Evolutionary conservation across 352 stramenopile genomes (phyloP).

Genomic region (Phytophthora ramorum): DNA sequence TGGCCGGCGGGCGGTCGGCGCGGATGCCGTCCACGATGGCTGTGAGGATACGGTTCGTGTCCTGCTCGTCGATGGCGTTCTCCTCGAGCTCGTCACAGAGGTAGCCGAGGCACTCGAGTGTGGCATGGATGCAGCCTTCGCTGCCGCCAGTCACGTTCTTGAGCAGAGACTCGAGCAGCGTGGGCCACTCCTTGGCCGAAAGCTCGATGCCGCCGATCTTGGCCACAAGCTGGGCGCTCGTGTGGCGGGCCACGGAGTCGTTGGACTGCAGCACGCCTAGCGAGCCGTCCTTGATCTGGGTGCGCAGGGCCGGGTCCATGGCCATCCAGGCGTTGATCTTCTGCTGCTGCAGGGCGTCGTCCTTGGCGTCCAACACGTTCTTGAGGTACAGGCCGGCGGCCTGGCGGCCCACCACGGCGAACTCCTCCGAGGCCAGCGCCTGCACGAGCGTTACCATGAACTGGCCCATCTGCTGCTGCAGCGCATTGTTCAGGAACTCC

Average conservation of each 20-base stretch:
- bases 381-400: constrained; percentile 87
- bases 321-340: constrained; percentile 84
- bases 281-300: constrained; percentile 82
- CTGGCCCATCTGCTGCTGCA: constrained; percentile 82
- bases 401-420: constrained; percentile 77
- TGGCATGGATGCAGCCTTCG: constrained; percentile 93
- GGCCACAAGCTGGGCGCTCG: constrained; percentile 92
- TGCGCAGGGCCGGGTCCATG: constrained; percentile 70
- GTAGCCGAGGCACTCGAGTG: constrained; percentile 87
- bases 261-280: constrained; percentile 67
- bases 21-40: constrained; percentile 97
- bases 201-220: constrained; percentile 96
- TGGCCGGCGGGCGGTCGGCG: constrained; percentile 80
- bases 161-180: constrained; percentile 92
- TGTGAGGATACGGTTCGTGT: constrained; percentile 97
- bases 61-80: constrained; percentile 73
- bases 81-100: constrained; percentile 86
- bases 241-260: constrained; percentile 78
- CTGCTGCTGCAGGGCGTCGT: constrained; percentile 80
- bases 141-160: constrained; percentile 91
- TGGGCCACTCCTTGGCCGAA: constrained; percentile 94
- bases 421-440: constrained; percentile 78
- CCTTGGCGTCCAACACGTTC: constrained; percentile 89
- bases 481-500: constrained; percentile 81
- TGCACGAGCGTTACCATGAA: constrained; percentile 88